Conservation (phyloP, 139 green algal genomes). For the Chlamydomonas sphaeroides region DNA sequence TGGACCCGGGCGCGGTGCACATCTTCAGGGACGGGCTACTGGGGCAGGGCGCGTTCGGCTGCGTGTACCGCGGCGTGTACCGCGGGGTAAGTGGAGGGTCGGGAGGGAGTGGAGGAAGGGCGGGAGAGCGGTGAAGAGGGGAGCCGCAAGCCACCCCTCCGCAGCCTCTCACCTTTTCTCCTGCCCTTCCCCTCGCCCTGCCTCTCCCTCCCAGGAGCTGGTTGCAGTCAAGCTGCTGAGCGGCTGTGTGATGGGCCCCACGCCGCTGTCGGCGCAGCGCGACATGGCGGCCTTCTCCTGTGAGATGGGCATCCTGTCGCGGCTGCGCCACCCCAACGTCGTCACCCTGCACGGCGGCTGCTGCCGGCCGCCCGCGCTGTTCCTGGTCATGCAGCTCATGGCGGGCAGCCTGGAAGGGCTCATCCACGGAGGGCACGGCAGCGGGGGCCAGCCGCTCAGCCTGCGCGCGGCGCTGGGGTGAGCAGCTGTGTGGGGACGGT, state of each 20-base stretch:
- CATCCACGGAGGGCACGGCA: no score
- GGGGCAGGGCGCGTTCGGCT: constrained; percentile 73
- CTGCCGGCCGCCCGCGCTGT: constrained; percentile 49
- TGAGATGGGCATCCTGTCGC: constrained; percentile 61
- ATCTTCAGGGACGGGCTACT: constrained; percentile 45
- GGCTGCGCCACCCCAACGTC: constrained; percentile 70
- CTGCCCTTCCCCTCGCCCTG: no score
- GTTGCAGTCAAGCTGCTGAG: constrained; percentile 39
- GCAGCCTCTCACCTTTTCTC: no score
- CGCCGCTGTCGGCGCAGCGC: background rate
- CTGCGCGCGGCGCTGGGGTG: constrained; percentile 70
- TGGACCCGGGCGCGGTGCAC: constrained; percentile 31
- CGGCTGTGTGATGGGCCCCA: background rate
- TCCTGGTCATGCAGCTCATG: constrained; percentile 64
- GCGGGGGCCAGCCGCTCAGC: constrained; percentile 58
- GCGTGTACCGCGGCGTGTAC: constrained; percentile 67
- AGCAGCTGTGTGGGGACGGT: no score
- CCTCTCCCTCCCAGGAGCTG: constrained; percentile 5
- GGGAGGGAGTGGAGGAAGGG: no score
- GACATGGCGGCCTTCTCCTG: constrained; percentile 32
- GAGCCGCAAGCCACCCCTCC: no score
- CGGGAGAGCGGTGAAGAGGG: no score
- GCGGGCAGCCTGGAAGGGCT: constrained; percentile 70
- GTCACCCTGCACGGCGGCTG: constrained; percentile 59
- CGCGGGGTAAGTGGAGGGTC: no score